Evolutionary conservation across 1,284 basidiomycete species (phyloP), one percentile per base, ranked within the genome.

Genomic region (Ceratobasidium sp.): DNA sequence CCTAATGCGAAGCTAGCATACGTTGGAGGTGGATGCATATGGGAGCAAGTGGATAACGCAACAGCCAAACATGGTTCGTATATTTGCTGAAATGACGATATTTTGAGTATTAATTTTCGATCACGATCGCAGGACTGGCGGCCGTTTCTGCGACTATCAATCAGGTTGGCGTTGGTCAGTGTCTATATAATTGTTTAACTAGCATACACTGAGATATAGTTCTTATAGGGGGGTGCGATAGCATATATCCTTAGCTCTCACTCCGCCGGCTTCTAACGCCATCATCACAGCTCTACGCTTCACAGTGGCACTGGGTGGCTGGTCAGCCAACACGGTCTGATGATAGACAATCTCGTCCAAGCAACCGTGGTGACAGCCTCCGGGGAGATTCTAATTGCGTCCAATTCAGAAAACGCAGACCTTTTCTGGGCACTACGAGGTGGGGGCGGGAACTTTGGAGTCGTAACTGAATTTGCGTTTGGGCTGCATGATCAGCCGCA

Each of bases 381-480:
- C 50, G 80, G 79, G 5, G 47, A 67, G 1, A 76, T 80, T 22
- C 56, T 79, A n/a, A 77, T 36, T 4, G 77, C 75, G 29, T 79
- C 75, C 65, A 63, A 48, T 15, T 56, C 54, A 8, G 56, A 77
- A 36, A 75, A 79, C 48, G 9, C 74, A 2, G 79, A 79, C 48
- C 65, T 81, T 1, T 81, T 80, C 69, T 81, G 79, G 80, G 80
- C 79, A n/a, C 73, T 79, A 48, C 78, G 80, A 31, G 80, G 80
- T 57, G 76, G 74, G 22, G 77, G 77, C 2, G 67, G 64, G n/a
- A 77, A 78, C 47, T 78, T 78, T 54, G 77, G 77, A 19, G 36
- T 75, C 48, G 73, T 77, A 7, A 74, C 76, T 14, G 62, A 76
- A 36, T 75, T 78, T 57, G 65, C 56, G 2, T 59, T 77, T 27